These are phyloP conservation scores for Suhomyces choctaworum DNA, from an alignment of 1,139 yeast species.

Conservation along the genomic window DNA sequence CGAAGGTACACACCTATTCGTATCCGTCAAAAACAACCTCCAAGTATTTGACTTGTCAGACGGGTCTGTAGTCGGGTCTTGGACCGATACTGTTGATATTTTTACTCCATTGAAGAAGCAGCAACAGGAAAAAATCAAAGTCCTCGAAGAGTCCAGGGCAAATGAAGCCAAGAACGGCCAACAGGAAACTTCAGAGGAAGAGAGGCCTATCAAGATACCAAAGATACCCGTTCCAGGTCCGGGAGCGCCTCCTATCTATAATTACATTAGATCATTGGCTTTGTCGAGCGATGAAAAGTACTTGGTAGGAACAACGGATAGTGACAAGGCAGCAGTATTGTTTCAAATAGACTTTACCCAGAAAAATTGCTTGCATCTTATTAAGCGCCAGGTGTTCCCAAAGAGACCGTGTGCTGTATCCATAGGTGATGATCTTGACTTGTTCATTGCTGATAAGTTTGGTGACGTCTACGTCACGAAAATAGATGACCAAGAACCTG, in stretches of 20 bases:
- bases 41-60: constrained; percentile 45
- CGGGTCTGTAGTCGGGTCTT: constrained; percentile 46
- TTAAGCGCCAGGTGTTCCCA: constrained; percentile 76
- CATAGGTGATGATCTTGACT: constrained; percentile 51
- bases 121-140: constrained; percentile 43
- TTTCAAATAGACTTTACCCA: constrained; percentile 43
- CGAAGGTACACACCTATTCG: constrained; percentile 50
- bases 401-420: constrained; percentile 87
- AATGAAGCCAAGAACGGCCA: constrained; percentile 19
- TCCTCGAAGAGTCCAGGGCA: constrained; percentile 17
- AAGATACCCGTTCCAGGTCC: constrained; percentile 65
- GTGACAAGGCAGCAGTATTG: constrained; percentile 77
- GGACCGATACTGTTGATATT: constrained; percentile 58
- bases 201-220: constrained; percentile 40
- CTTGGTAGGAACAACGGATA: constrained; percentile 73
- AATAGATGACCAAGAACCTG: constrained; percentile 31
- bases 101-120: constrained; percentile 43
- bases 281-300: constrained; percentile 54
- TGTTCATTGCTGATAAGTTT: constrained; percentile 90
- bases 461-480: constrained; percentile 83
- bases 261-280: constrained; percentile 62
- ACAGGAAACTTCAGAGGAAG: constrained; percentile 29
- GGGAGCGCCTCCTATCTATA: constrained; percentile 65
- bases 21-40: constrained; percentile 57
- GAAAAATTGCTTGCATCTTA: constrained; percentile 45